Base-by-base conservation (phyloP, 2,329 filamentous ascomycete genomes). In the Aspergillus tubingensis region DNA sequence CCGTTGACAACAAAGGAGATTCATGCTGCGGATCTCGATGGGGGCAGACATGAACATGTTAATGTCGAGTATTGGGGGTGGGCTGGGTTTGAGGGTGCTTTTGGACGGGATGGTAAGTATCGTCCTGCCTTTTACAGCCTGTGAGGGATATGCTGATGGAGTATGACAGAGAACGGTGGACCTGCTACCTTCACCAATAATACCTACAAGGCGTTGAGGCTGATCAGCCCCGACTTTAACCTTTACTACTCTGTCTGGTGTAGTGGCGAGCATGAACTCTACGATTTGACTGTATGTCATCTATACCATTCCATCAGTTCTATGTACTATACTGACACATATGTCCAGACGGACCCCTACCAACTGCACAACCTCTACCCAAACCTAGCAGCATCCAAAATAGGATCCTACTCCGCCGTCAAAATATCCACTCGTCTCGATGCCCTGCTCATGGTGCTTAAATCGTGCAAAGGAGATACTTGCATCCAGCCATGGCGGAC, bases 201-300 rank as follows among this genome's bases (percentile, higher is more conserved):
- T 64, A 88, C 85, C 0, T 88, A 88, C 77, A 88, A 88, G 72
- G 81, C 79, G 0, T 65, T 87, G 19, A 80, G 86, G n/a, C 72
- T 88, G 5, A 77, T 86, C 3, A 76, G 81, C 0, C 70, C 80
- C 2, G 73, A 76, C 4, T 90, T 89, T 67, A 85, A 83, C 66
- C 70, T 90, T 5, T 85, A 86, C 62, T 91, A 91, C 67, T 82
- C 86, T 0, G 85, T 89, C 0, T 91, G 88, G 87, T 91, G 88
- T 68, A 88, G 76, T 13, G 86, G 86, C 54, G 87, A 89, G 67
- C 83, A 85, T 58, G 87, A 91, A 70, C 80, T 89, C 2, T 91
- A 90, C 69, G 82, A 90, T 62, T 67, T 88, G 41, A 82, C 78
- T 67, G 85, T 84, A 70, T 62, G 76, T 67, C 15, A 3, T 1